A percentile compares a stretch with the other conserved stretches of the same genome.
Conservation (phyloP, 768 basidiomycete species). For the Coprinellus micaceus region DNA sequence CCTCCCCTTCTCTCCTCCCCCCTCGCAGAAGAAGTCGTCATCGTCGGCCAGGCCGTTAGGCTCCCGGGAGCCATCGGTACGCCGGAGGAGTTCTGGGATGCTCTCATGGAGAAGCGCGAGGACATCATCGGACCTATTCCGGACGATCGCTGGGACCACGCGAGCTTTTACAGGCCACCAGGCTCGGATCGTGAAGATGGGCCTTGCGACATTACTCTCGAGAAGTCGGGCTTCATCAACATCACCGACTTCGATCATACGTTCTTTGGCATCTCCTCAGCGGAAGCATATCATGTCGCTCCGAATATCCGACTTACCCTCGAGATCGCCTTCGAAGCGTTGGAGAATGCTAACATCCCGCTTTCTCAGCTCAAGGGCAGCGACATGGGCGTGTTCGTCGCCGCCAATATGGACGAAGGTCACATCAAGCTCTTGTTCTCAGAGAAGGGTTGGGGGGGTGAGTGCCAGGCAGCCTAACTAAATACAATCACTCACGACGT, state of each 20-base stretch:
- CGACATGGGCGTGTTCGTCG: slow-evolving; percentile 31
- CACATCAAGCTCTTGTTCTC: slow-evolving; percentile 27
- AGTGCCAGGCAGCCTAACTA: neutral
- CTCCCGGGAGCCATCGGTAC: slow-evolving; percentile 32
- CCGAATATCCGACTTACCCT: slow-evolving; percentile 30
- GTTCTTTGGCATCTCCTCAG: slow-evolving; percentile 33
- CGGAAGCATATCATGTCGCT: slow-evolving; percentile 30
- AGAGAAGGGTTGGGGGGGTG: slow-evolving; percentile 30
- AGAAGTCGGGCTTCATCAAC: slow-evolving; percentile 31
- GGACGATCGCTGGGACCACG: slow-evolving; percentile 33
- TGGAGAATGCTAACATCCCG: slow-evolving; percentile 35
- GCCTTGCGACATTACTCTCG: slow-evolving; percentile 29
- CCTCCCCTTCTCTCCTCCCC: slow-evolving; percentile 5
- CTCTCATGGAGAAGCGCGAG: slow-evolving; percentile 28
- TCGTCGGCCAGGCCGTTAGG: slow-evolving; percentile 34
- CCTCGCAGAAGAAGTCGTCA: slow-evolving; percentile 26
- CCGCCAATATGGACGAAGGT: slow-evolving; percentile 29
- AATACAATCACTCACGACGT: neutral
- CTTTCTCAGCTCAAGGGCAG: slow-evolving; percentile 29
- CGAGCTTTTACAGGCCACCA: slow-evolving; percentile 26
- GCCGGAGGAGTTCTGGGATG: slow-evolving; percentile 28
- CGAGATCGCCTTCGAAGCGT: slow-evolving; percentile 32
- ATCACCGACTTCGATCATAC: slow-evolving; percentile 28
- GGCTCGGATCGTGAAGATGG: slow-evolving; percentile 17
- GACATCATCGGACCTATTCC: slow-evolving; percentile 29